Base-by-base conservation (phyloP, 352 stramenopile genomes). In the Plasmopara halstedii region DNA sequence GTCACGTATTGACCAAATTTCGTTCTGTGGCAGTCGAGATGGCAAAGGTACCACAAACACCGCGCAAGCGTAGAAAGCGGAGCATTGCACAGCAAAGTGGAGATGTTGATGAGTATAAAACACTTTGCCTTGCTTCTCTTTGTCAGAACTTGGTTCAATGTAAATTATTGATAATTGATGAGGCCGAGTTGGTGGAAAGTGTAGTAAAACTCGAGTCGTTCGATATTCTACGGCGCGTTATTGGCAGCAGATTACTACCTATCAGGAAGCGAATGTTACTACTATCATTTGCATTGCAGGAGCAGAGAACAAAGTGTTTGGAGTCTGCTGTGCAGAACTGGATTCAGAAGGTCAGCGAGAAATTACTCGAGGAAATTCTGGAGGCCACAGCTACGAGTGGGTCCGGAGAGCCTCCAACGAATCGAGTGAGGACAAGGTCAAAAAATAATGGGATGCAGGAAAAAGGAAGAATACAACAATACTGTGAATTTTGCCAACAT, bases 101-200 rank as follows among this genome's bases (percentile, higher is more conserved):
- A 29, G 53, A 48, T 7, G 8, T 27, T 11, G 19, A 34, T 9
- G 58, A 58, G 31, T 62, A 64, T 20, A 53, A 63, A 33, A 19
- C 50, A 21, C 46, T 62, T 39, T 64, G 53, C 25, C n/a, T 75
- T 18, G 47, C 60, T 21, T 41, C 55, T 39, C 39, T 80, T 33
- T 68, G 56, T 29, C 42, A 70, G 18, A 51, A 58, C 23, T 45
- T 80, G 45, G 64, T 56, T 36, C 66, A 70, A 49, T 80, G 69
- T 37, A 41, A 58, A 19, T 46, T 80, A 3, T 42, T 80, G 33
- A 52, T 21, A 25, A 15, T 49, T n/a, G 8, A 5, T 5, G 49
- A 67, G 10, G 38, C 11, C 10, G 56, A 70, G 40, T 25, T 70
- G 4, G 4, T 46, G n/a, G 14, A 42, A n/a, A 46, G 0, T 22